Conservation (phyloP, 2,329 filamentous ascomycete species). For the Penicillium freii region DNA sequence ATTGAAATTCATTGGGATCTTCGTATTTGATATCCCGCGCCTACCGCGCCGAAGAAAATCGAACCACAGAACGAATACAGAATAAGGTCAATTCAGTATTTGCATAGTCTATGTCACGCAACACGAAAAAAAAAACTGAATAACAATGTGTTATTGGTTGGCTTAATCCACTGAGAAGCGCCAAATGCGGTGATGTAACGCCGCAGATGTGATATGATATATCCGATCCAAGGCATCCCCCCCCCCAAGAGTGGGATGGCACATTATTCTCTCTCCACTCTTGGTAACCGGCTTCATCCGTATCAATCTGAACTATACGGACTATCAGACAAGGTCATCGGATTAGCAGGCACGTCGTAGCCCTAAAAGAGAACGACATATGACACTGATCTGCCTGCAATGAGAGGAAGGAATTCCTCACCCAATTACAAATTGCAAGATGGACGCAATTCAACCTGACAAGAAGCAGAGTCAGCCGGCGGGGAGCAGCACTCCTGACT, state of each 20-base stretch:
- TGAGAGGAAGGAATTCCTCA: not conserved
- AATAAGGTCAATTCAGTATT: not conserved
- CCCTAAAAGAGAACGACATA: constrained; percentile 3
- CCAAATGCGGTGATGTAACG: too few species aligned
- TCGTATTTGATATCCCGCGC: not conserved
- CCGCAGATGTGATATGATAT: not conserved
- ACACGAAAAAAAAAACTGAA: not conserved
- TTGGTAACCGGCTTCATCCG: not conserved
- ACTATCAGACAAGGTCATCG: not conserved
- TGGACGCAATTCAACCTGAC: constrained; percentile 20
- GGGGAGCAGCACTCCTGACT: not conserved
- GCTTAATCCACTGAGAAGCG: not conserved
- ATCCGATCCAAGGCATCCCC: not conserved
- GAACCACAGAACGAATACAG: fast-evolving
- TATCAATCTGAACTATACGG: not conserved
- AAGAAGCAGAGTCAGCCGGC: constrained; percentile 5
- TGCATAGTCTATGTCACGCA: not conserved
- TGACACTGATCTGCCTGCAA: not conserved
- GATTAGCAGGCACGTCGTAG: not conserved
- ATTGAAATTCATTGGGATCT: not conserved
- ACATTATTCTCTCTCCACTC: not conserved
- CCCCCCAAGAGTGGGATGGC: constrained; percentile 3
- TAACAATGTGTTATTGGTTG: not conserved
- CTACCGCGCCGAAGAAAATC: fast-evolving
- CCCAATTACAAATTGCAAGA: not conserved